Percentiles rank a stretch among this genome's conserved stretches.
Conservation (phyloP, 116 monocot species). For the Zostera marina region DNA sequence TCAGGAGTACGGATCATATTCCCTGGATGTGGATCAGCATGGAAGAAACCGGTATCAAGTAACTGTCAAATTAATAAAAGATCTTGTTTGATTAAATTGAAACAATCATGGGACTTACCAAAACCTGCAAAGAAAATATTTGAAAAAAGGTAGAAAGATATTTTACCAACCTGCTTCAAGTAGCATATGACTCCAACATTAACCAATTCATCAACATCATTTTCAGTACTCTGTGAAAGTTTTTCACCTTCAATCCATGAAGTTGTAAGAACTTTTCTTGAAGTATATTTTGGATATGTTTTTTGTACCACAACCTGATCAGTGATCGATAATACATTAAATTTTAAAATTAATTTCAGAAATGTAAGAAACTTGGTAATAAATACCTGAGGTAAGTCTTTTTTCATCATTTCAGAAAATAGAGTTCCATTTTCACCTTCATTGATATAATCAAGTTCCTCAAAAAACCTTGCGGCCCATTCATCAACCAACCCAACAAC, state of each 20-base stretch:
- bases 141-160: too few relatives aligned
- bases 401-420: conserved; percentile 95
- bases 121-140: too few relatives aligned
- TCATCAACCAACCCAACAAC: conserved; percentile 99
- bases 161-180: conserved; percentile 68
- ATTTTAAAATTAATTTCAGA: not conserved
- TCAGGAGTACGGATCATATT: conserved; percentile 99
- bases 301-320: conserved; percentile 82
- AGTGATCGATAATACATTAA: too few relatives aligned
- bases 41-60: conserved; percentile 97
- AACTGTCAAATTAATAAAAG: conserved; percentile 27
- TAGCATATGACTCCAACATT: conserved; percentile 99
- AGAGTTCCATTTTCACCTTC: conserved; percentile 91
- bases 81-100: too few relatives aligned
- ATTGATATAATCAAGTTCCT: conserved; percentile 99
- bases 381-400: conserved; percentile 92
- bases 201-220: conserved; percentile 89
- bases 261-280: conserved; percentile 95
- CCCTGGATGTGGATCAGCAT: conserved; percentile 99
- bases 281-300: conserved; percentile 87
- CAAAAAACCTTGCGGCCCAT: conserved; percentile 98
- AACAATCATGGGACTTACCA: too few relatives aligned
- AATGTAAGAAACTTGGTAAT: not conserved
- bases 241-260: conserved; percentile 96
- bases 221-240: conserved; percentile 92